Base-by-base conservation (phyloP, 2,329 filamentous ascomycete genomes). In the Aureobasidium melanogenum region DNA sequence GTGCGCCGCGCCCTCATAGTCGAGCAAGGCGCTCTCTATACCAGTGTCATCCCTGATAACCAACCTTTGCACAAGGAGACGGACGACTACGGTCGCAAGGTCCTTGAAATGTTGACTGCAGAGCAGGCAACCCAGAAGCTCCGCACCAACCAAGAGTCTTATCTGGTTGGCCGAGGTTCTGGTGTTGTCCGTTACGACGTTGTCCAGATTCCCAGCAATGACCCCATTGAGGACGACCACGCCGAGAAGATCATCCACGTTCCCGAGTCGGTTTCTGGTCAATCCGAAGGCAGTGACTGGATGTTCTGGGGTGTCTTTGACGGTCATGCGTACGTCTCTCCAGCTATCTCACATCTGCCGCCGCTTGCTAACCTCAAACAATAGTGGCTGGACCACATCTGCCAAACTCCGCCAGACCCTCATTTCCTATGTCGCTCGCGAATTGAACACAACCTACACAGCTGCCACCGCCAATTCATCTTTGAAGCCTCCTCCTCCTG, bases 271-370 rank as follows among this genome's bases (percentile, higher is more conserved):
- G 77, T 82, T 41, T 79, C 80, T 17, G 78, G 79, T 8, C 77
- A 82, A 68, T 76, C 82, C 71, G 66, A 80, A 19, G 85, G 80
- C 63, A 89, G 84, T 64, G 95, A 99, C 75, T 99, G 94, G 94
- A 97, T 97, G 91, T 99, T 99, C 74, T 99, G 95, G 94, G 94
- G 92, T 62, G 92, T 99, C 19, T 99, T 97, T 74, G 94, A 99
- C 71, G 94, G 94, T 0, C 94, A 99, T 75, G 90, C 89, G 90
- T 93, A 78, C 75, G 83, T 12, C 44, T 12, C 2, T 14, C 41
- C 22, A 46, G 30, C 26, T 32, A 3, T 32, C 12, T 30, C 5
- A 10, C 6, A n/a, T 24, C 14, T 26, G 24, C 10, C 46, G 14
- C 38, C 17, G 26, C 34, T 15, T 6, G 14, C 52, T 56, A 24